These are phyloP conservation scores for Candida railenensis DNA, from an alignment of 805 yeast genomes.

Conservation along the genomic window DNA sequence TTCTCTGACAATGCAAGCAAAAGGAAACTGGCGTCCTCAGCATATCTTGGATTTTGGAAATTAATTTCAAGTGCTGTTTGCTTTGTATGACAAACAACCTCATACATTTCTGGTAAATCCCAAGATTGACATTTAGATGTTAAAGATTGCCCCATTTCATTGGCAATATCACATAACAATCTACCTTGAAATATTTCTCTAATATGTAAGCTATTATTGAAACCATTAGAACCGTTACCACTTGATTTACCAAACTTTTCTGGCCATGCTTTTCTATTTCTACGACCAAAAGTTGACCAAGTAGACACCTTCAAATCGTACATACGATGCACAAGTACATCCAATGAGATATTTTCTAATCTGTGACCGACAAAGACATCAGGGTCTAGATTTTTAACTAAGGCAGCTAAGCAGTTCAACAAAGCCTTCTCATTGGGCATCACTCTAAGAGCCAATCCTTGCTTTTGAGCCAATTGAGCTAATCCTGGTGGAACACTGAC, in stretches of 20 bases:
- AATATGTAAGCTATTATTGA: constrained; percentile 50
- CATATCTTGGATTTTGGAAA: constrained; percentile 61
- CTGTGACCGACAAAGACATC: constrained; percentile 89
- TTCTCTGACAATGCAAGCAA: constrained; percentile 71
- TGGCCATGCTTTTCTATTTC: constrained; percentile 76
- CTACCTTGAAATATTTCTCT: constrained; percentile 82
- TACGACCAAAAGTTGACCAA: constrained; percentile 84
- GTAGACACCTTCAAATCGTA: constrained; percentile 67
- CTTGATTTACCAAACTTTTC: constrained; percentile 59
- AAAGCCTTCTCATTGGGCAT: constrained; percentile 75
- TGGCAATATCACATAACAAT: constrained; percentile 86
- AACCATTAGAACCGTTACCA: constrained; percentile 39
- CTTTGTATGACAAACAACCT: constrained; percentile 66
- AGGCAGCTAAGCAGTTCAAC: constrained; percentile 70
- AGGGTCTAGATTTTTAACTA: constrained; percentile 76
- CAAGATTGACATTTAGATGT: constrained; percentile 91
- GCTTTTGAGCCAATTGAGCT: constrained; percentile 55
- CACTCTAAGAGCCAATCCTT: constrained; percentile 49
- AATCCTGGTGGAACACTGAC: constrained; percentile 75
- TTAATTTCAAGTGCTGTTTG: constrained; percentile 70
- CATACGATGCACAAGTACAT: constrained; percentile 79
- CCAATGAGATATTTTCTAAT: constrained; percentile 74
- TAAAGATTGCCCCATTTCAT: constrained; percentile 91
- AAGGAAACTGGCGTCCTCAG: constrained; percentile 65
- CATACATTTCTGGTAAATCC: constrained; percentile 91